Percentiles rank a stretch among this genome's conserved stretches.
Conservation (phyloP, 805 yeast species). For the Metschnikowia peoriensis region DNA sequence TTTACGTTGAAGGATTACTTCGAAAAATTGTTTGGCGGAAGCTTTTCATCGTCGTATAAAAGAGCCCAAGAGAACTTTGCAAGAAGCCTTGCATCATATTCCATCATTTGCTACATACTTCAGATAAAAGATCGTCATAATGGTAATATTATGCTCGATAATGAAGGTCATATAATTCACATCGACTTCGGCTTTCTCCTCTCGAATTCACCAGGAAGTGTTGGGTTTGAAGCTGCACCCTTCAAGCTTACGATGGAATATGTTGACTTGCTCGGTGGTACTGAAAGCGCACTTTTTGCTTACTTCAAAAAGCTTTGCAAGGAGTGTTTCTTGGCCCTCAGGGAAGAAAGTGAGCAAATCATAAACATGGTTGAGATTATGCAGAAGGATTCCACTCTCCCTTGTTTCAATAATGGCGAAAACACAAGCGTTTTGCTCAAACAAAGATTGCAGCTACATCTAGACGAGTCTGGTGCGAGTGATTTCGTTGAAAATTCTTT, state of each 20-base stretch:
- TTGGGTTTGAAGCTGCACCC: constrained; percentile 97
- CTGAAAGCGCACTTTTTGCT: constrained; percentile 56
- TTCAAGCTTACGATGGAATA: constrained; percentile 90
- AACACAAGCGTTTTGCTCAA: constrained; percentile 74
- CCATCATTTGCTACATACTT: constrained; percentile 81
- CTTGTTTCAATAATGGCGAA: constrained; percentile 88
- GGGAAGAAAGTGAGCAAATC: constrained; percentile 71
- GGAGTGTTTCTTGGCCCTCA: constrained; percentile 68
- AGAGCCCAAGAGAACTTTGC: constrained; percentile 86
- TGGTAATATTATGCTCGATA: constrained; percentile 95
- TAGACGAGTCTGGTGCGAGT: constrained; percentile 71
- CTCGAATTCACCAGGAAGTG: constrained; percentile 94
- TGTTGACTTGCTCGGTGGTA: constrained; percentile 83
- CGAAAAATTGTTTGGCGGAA: constrained; percentile 62
- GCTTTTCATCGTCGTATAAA: constrained; percentile 43
- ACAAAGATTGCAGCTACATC: constrained; percentile 78
- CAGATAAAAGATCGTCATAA: constrained; percentile 97
- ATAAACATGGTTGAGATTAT: constrained; percentile 85
- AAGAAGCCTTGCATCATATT: constrained; percentile 84
- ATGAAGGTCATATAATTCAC: constrained; percentile 91
- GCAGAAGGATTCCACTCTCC: constrained; percentile 87
- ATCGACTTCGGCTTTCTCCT: constrained; percentile 94
- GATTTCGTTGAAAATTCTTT: constrained; percentile 72
- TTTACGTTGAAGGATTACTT: constrained; percentile 80
- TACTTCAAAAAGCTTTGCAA: constrained; percentile 64